Base-by-base conservation (phyloP, 2,329 filamentous ascomycete genomes). In the Aspergillus sp. region DNA sequence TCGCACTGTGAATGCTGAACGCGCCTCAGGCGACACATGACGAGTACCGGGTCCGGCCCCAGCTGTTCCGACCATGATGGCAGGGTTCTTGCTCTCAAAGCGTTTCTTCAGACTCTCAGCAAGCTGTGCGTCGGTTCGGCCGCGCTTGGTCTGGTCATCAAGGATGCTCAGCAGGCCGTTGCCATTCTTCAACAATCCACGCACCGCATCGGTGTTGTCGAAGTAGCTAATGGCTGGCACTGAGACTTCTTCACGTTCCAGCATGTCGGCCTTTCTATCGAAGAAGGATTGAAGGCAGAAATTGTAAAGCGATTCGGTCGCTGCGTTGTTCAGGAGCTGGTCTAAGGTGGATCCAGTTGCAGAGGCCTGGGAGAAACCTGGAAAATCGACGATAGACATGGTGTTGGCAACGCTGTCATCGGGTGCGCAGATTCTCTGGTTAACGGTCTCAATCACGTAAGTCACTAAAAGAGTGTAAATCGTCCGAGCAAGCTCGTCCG, bases 281-380 rank as follows among this genome's bases (percentile, higher is more conserved):
- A 97, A 98, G 72, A 98, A 97, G 67, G 87, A 94, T 64, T 95
- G 90, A 20, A 97, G 77, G 30, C 90, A 90, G 60, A 95, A 84
- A 64, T 96, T 93, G 74, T 96, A 96, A 9, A 97, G 77, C 1
- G 85, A 86, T 69, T 98, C 93, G 1, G 85, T 89, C 0, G 93
- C 93, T 4, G 91, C 89, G 64, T 98, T 98, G 75, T 86, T 95
- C 13, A 98, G 80, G 2, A 98, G 80, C 70, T 97, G 93, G 57
- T 98, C 93, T 7, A 98, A 78, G 0, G 85, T 80, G 1, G 89
- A 96, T 15, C 85, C 83, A 0, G 93, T 96, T 0, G 89, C 83
- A 0, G 85, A 79, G 51, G 88, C 83, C 66, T 94, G 89, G 10
- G 90, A 79, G 65, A 98, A 98, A 17, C 93, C 93, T 0, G 93